phyloP scores from a whole-genome alignment of 73 alveolate genomes.

The Tetrahymena thermophila region DNA sequence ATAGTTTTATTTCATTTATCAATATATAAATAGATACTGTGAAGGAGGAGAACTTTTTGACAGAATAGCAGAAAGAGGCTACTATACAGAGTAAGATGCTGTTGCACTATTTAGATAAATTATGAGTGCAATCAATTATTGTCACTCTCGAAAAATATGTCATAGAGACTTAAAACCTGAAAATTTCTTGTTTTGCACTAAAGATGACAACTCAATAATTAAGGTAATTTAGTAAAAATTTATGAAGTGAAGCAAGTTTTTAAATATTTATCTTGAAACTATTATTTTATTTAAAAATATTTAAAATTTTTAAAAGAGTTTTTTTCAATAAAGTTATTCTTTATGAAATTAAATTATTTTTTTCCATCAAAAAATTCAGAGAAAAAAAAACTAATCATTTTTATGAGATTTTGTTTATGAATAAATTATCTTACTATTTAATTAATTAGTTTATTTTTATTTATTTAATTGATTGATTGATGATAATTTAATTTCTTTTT shows the following conservation, averaged over 20 bases:
- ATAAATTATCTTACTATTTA: not conserved
- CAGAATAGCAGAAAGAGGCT: constrained; percentile 41
- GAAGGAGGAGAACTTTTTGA: constrained; percentile 57
- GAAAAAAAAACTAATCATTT: no score
- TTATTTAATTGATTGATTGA: not conserved
- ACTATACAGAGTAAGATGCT: constrained; percentile 44
- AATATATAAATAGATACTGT: not conserved
- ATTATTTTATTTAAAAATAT: no score
- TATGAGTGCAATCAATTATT: constrained; percentile 54
- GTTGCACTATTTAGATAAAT: constrained; percentile 51
- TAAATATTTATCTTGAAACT: no score
- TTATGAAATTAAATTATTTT: no score
- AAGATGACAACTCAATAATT: constrained; percentile 49
- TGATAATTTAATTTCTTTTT: not conserved
- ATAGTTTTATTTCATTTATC: no score
- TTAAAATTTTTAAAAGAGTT: no score
- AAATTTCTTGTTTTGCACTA: constrained; percentile 53
- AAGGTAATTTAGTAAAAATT: constrained; percentile 9
- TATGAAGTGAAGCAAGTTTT: no score
- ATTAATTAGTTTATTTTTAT: not conserved
- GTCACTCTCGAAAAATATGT: constrained; percentile 49
- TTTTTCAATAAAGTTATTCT: no score
- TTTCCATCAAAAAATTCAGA: no score
- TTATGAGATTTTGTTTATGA: no score
- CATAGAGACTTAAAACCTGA: constrained; percentile 75